Evolutionary conservation across 2,329 filamentous ascomycete genomes (phyloP), one percentile per base, ranked within the genome.

Genomic region (Rhynchosporium graminicola): DNA sequence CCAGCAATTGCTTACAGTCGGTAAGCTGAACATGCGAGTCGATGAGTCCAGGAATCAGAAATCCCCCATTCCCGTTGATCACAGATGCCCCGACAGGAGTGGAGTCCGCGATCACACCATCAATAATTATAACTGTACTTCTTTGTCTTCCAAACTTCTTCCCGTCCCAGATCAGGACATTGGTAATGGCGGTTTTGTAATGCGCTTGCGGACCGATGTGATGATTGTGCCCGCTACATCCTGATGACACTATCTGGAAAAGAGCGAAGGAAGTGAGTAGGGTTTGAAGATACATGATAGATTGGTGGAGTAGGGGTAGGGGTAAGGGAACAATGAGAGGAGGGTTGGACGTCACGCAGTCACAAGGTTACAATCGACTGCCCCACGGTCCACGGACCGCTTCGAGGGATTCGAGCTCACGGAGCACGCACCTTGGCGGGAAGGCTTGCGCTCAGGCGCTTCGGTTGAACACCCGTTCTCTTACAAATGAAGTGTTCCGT

Each of bases 171-270:
- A 47, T 43, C 8, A 20, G 55, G 1, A 57, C 55, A n/a, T 57
- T 57, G 6, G 55, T 57, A 29, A 57, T 57, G 42, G 55, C 55
- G 20, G 43, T 47, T 46, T 57, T 57, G 13, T 12, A 43, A 15
- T 36, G 45, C 10, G 26, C 10, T 57, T 26, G 42, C 12, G 55
- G 13, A 26, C 54, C 29, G 13, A 7, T 13, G 26, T 57, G 54
- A 20, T 45, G 40, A 5, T 57, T 26, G 20, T 43, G 54, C 29
- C 40, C 54, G 43, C 20, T 29, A 46, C 54, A 57, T 33, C 26
- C 38, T 8, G 40, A 57, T n/a, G 13, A 33, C 3, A 8, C 48
- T 2, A 36, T 51, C 10, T 51, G 10, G 1, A 51, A 6, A 15
- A 51, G 48, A 3, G 48, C 2, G 36, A 33, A 0, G 1, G 36